Base-by-base conservation (phyloP, 768 basidiomycete genomes). In the Exidia glandulosa region DNA sequence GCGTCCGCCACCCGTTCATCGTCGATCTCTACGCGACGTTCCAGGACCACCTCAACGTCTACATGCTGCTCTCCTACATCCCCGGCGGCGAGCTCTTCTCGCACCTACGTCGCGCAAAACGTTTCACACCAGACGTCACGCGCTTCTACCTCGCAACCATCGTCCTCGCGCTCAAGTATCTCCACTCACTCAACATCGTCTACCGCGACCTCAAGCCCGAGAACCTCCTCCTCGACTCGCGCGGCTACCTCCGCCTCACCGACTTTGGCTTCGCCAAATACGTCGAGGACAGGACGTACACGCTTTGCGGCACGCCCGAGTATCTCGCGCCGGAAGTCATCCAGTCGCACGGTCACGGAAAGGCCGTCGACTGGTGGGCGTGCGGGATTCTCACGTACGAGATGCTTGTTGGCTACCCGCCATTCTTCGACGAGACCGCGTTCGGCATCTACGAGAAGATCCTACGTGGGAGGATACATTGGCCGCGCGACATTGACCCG, bases 331-430 rank as follows among this genome's bases (percentile, higher is more conserved):
- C 96, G 23, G 96, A 99, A 74, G 96, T 99, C 60, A 96, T 99
- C 60, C 88, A 95, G 68, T 93, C 91, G 5, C 94, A 95, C 63
- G 96, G 96, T 12, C 96, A 99, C 72, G 94, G 94, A 12, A 95
- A 96, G 71, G 94, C 94, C 9, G 94, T 94, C 5, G 95, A 99
- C 70, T 99, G 94, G 94, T 99, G 96, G 96, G 95, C 96, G 9
- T 88, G 94, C 67, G 96, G 96, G 23, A 90, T 98, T 52, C 78
- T 99, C 34, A 92, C 90, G 71, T 99, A 95, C 71, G 96, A 99
- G 72, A 97, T 98, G 94, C 83, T 99, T 48, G 95, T 95, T 32
- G 96, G 96, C 1, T 98, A 95, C 69, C 94, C 95, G 30, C 96
- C 96, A 25, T 99, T 98, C 79, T 97, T 92, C 72, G 94, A 97